Base-by-base conservation (phyloP, 2,329 filamentous ascomycete genomes). In the Metarhizium guizhouense region DNA sequence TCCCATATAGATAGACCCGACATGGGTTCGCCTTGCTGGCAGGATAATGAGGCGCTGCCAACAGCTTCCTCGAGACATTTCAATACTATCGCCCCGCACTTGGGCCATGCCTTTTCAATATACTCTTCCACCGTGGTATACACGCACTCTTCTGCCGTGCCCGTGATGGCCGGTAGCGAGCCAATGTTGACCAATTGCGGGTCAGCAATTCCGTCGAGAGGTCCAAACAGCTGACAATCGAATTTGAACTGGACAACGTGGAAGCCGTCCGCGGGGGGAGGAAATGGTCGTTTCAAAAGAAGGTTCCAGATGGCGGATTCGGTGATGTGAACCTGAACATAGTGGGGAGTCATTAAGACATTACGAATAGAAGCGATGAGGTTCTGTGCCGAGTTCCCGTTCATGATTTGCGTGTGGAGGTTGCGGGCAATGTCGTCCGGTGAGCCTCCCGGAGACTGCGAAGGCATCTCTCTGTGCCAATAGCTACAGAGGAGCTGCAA, bases 281-380 rank as follows among this genome's bases (percentile, higher is more conserved):
- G 64, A n/a, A 57, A 64, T 1, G 64, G 63, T 34, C 64, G 61
- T 30, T 62, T 70, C n/a, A 67, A 47, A 4, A 71, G 59, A 7
- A 72, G 65, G 50, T 69, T 65, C 70, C 69, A 72, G 0, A 71
- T 59, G 8, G 70, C 66, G 2, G 70, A 71, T 54, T 72, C 70
- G 60, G 68, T 65, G n/a, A 71, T 57, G 52, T 72, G 69, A 58
- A 71, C 66, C 54, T 72, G 70, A 11, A 72, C 67, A 52, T 65
- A 65, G 40, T 72, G 68, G 2, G 70, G 70, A 0, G 69, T 69
- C 13, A 70, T 52, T 1, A 72, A 56, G 10, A 66, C 59, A 40
- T 63, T 64, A 13, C 63, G 63, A 40, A 72, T 66, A 30, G 61
- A 60, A 2, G 57, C 52, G n/a, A 71, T 61, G 13, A 72, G 65